Percentiles rank a stretch among this genome's conserved stretches.
These are phyloP conservation scores for Soucietia sequanensis DNA, from an alignment of 805 yeast genomes.

Conservation along the genomic window DNA sequence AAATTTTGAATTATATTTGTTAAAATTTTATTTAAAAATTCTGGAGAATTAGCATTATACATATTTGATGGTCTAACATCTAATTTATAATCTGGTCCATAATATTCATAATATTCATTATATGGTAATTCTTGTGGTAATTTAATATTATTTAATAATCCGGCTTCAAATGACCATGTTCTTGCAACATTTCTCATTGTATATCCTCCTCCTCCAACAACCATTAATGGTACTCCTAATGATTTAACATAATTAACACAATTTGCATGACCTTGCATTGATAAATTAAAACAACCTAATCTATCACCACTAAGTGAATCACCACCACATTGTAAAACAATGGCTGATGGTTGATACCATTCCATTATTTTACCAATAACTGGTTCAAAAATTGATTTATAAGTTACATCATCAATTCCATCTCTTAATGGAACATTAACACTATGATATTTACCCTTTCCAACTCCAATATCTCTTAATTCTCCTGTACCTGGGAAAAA, in stretches of 20 bases:
- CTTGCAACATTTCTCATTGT: constrained; percentile 96
- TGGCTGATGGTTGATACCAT: constrained; percentile 93
- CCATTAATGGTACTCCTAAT: constrained; percentile 87
- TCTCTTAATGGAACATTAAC: constrained; percentile 92
- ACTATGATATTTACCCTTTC: constrained; percentile 85
- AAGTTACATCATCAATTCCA: constrained; percentile 91
- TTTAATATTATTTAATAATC: constrained; percentile 76
- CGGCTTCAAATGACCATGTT: constrained; percentile 92
- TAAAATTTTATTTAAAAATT: constrained; percentile 81
- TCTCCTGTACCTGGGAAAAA: constrained; percentile 98
- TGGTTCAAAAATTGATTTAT: constrained; percentile 86
- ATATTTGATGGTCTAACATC: constrained; percentile 95
- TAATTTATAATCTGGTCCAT: constrained; percentile 93
- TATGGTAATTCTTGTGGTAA: constrained; percentile 82
- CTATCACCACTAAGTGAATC: constrained; percentile 96
- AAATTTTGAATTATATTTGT: constrained; percentile 74
- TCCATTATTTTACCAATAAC: constrained; percentile 72
- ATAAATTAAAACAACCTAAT: constrained; percentile 91
- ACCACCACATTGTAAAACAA: constrained; percentile 98
- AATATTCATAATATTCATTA: constrained; percentile 95
- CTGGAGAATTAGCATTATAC: constrained; percentile 95
- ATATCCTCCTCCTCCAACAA: constrained; percentile 97
- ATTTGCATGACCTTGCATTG: constrained; percentile 94
- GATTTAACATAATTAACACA: constrained; percentile 86
- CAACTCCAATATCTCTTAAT: constrained; percentile 85